Percentiles rank a stretch among this genome's conserved stretches.
phyloP scores from a whole-genome alignment of 177 flowering plant genomes.

The Vitis hybrid region DNA sequence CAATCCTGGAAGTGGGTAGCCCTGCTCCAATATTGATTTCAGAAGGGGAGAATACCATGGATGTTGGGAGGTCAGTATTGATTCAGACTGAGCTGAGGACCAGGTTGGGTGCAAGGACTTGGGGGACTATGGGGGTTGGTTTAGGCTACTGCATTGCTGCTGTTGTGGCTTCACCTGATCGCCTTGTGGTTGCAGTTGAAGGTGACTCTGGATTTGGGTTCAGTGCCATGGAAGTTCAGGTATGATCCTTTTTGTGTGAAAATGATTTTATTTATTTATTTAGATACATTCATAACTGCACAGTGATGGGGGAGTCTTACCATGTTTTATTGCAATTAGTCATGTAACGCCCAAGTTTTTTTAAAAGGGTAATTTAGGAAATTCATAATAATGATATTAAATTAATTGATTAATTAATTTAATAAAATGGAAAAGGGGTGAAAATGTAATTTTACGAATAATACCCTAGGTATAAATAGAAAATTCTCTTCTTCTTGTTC shows the following conservation, averaged over 20 bases:
- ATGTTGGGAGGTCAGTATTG: conserved; percentile 84
- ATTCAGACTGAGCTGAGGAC: conserved; percentile 95
- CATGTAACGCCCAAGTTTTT: too few relatives aligned
- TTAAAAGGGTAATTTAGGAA: too few relatives aligned
- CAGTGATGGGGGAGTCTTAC: too few relatives aligned
- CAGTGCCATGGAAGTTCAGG: conserved; percentile 98
- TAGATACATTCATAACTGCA: too few relatives aligned
- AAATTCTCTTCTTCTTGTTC: too few relatives aligned
- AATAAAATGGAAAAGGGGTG: too few relatives aligned
- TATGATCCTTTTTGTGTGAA: conserved; percentile 22
- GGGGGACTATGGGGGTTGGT: conserved; percentile 99
- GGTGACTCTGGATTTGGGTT: conserved; percentile 99
- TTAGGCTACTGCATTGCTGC: conserved; percentile 97
- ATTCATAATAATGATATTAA: too few relatives aligned
- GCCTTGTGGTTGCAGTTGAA: conserved; percentile 95
- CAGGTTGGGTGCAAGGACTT: conserved; percentile 96
- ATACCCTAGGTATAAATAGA: too few relatives aligned
- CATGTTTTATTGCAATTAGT: too few relatives aligned
- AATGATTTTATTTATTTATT: too few relatives aligned
- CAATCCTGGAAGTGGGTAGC: conserved; percentile 68
- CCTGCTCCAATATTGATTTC: conserved; percentile 91
- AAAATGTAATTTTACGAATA: too few relatives aligned
- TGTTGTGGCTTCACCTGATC: conserved; percentile 82
- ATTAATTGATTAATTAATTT: too few relatives aligned
- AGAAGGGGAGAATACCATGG: conserved; percentile 94